These are phyloP conservation scores for Pseudognaphalium luteoalbum DNA, from an alignment of 129 eudicot species.

Conservation along the genomic window DNA sequence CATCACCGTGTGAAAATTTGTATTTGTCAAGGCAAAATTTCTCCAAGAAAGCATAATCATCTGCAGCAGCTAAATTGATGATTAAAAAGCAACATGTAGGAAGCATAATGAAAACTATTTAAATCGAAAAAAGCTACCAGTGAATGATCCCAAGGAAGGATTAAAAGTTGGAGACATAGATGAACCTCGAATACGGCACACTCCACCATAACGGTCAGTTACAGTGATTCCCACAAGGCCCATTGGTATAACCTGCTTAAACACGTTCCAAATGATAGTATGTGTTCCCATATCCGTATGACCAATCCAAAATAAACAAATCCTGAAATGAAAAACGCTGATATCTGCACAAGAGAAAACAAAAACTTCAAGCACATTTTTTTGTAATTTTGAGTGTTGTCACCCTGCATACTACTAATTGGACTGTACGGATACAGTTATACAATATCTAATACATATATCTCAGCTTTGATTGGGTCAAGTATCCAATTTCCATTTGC, in stretches of 20 bases:
- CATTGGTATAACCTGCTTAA: slow-evolving; percentile 52
- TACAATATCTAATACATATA: too few species aligned
- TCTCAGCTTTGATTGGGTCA: too few species aligned
- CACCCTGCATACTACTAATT: background rate
- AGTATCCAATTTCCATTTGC: too few species aligned
- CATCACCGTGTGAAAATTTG: slow-evolving; percentile 77
- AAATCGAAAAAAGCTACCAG: slow-evolving; percentile 33
- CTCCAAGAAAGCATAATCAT: slow-evolving; percentile 84
- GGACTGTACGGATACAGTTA: background rate
- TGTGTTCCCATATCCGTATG: slow-evolving; percentile 42
- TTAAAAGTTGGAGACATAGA: slow-evolving; percentile 95
- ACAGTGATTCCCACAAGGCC: slow-evolving; percentile 76
- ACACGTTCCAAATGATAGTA: slow-evolving; percentile 39
- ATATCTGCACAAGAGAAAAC: too few species aligned
- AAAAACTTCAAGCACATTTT: too few species aligned
- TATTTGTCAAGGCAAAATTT: slow-evolving; percentile 76
- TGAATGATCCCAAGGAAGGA: slow-evolving; percentile 47
- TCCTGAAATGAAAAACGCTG: too few species aligned
- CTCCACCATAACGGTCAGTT: slow-evolving; percentile 73
- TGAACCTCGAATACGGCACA: slow-evolving; percentile 66
- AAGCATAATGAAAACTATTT: background rate
- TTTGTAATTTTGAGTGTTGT: too few species aligned
- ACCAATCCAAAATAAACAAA: too few species aligned
- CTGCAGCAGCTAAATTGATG: slow-evolving; percentile 39
- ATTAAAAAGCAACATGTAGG: background rate